These are phyloP conservation scores for Diaporthe sp. DNA, from an alignment of 2,329 filamentous ascomycete species.

Conservation along the genomic window DNA sequence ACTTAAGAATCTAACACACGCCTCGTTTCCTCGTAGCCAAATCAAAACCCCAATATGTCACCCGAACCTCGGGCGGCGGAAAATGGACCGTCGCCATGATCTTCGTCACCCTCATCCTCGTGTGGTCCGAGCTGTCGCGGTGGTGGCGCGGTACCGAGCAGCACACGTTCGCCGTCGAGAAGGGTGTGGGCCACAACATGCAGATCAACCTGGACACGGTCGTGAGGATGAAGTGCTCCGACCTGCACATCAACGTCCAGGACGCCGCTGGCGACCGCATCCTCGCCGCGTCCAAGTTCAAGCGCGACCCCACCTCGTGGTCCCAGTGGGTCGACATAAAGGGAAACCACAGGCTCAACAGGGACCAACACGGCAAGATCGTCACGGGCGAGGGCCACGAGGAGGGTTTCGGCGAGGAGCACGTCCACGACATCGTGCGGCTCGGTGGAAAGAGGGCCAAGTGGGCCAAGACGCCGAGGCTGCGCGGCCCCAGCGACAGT, in stretches of 20 bases:
- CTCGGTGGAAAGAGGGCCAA: slow-evolving; percentile 74
- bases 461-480: slow-evolving; percentile 80
- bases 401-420: slow-evolving; percentile 81
- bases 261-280: slow-evolving; percentile 95
- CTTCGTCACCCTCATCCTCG: slow-evolving; percentile 79
- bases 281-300: slow-evolving; percentile 80
- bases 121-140: slow-evolving; percentile 80
- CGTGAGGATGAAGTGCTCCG: slow-evolving; percentile 85
- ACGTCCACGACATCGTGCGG: slow-evolving; percentile 91
- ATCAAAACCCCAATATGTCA: slow-evolving; percentile 93
- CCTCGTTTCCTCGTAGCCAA: slow-evolving; percentile 73
- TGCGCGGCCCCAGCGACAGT: slow-evolving; percentile 73
- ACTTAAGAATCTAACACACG: slow-evolving; percentile 41
- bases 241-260: slow-evolving; percentile 97
- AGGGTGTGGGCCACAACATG: slow-evolving; percentile 86
- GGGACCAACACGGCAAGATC: slow-evolving; percentile 66
- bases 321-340: slow-evolving; percentile 81
- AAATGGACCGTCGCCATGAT: slow-evolving; percentile 93
- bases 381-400: slow-evolving; percentile 71
- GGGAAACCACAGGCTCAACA: slow-evolving; percentile 72
- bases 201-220: slow-evolving; percentile 98
- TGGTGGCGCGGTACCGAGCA: slow-evolving; percentile 90
- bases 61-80: slow-evolving; percentile 85
- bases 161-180: slow-evolving; percentile 94
- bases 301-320: slow-evolving; percentile 85